Conservation (phyloP, 345 rosid species). For the Acer campestre region DNA sequence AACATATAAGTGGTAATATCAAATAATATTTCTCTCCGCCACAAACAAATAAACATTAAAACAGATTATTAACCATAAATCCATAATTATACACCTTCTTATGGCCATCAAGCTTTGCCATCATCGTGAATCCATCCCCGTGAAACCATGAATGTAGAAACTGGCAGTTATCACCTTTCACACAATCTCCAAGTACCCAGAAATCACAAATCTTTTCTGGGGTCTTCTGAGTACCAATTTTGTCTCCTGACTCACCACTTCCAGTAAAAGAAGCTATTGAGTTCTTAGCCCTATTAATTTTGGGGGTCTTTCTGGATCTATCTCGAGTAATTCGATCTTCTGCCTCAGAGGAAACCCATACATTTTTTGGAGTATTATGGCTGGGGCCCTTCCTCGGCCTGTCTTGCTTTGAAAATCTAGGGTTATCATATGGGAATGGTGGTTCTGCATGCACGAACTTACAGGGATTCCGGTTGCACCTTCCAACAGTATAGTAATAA, state of each 20-base stretch:
- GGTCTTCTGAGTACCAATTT: not conserved
- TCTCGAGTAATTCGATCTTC: constrained; percentile 2
- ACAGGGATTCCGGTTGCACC: constrained; percentile 41
- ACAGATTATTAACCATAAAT: not conserved
- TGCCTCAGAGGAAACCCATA: not conserved
- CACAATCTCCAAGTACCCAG: constrained; percentile 33
- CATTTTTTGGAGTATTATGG: not conserved
- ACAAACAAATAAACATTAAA: not conserved
- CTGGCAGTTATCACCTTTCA: constrained; percentile 32
- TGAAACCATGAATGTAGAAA: constrained; percentile 34
- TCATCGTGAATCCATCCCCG: constrained; percentile 26
- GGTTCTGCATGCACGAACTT: constrained; percentile 26
- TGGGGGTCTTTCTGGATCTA: not conserved
- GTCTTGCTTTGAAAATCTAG: not conserved
- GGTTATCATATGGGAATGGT: not conserved
- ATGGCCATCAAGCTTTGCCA: constrained; percentile 42
- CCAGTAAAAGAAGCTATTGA: constrained; percentile 11
- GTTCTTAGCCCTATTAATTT: not conserved
- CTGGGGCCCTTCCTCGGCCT: constrained; percentile 11
- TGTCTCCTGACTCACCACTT: not conserved
- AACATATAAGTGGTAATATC: not conserved
- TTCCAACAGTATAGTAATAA: constrained; percentile 20
- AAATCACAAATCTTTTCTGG: constrained; percentile 21
- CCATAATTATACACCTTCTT: constrained; percentile 27
- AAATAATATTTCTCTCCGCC: not conserved